These are phyloP conservation scores for Fraxinus albicans DNA, from an alignment of 305 asterid species.

Conservation along the genomic window DNA sequence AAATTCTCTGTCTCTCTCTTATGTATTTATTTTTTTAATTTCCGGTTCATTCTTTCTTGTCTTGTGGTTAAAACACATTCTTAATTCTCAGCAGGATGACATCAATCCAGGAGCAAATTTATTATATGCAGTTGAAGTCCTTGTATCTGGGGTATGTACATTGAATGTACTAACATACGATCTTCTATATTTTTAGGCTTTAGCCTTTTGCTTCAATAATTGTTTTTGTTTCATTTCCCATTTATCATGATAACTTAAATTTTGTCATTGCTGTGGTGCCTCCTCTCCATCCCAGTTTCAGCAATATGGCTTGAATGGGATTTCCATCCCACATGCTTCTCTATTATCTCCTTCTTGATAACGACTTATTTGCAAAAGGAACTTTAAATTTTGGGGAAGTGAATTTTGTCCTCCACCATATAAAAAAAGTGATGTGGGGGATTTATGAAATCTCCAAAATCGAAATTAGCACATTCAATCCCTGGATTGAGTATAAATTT, in stretches of 20 bases:
- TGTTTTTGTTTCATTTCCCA: slow-evolving; percentile 8
- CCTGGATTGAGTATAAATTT: slow-evolving; percentile 1
- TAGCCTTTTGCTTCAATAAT: slow-evolving; percentile 9
- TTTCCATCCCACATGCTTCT: slow-evolving; percentile 2
- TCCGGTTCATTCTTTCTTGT: slow-evolving; percentile 13
- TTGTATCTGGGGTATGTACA: slow-evolving; percentile 83
- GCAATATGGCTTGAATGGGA: slow-evolving; percentile 1
- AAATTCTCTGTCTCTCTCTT: not conserved
- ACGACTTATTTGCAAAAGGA: slow-evolving; percentile 4
- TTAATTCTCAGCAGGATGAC: slow-evolving; percentile 67
- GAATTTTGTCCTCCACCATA: not conserved
- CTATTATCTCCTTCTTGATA: slow-evolving; percentile 16
- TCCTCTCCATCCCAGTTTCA: not conserved
- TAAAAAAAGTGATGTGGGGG: not conserved
- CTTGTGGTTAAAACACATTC: not conserved
- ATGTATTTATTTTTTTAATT: not conserved
- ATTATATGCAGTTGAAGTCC: slow-evolving; percentile 90
- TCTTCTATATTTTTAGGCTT: slow-evolving; percentile 3
- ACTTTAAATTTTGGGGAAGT: slow-evolving; percentile 13
- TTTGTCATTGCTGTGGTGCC: slow-evolving; percentile 14
- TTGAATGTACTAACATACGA: slow-evolving; percentile 17
- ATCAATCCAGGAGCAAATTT: slow-evolving; percentile 86
- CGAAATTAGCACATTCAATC: slow-evolving; percentile 17
- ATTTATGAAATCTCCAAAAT: not conserved
- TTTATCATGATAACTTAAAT: not conserved